Conservation (phyloP, 495 filamentous ascomycete genomes). For the Immersiella caudata region DNA sequence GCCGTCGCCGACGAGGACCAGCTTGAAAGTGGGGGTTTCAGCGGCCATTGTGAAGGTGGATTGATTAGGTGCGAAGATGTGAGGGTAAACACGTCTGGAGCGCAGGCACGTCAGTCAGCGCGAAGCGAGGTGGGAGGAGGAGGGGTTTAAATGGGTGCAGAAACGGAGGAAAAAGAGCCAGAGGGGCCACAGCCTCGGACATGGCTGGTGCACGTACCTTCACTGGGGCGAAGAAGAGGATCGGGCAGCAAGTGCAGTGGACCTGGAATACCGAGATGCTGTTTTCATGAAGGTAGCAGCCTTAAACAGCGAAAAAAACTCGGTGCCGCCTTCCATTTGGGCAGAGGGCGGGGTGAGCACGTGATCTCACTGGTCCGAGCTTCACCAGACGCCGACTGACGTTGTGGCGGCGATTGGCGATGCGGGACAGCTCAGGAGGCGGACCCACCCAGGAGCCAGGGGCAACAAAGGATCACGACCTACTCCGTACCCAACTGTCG, state of each 20-base stretch:
- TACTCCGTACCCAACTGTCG: not conserved
- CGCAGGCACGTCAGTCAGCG: conserved; percentile 29
- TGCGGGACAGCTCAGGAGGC: conserved; percentile 2
- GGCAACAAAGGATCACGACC: not conserved
- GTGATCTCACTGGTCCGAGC: conserved; percentile 36
- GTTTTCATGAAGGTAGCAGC: conserved; percentile 40
- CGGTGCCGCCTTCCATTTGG: conserved; percentile 27
- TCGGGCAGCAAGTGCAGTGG: conserved; percentile 38
- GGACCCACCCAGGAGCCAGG: not conserved
- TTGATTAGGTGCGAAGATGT: conserved; percentile 28
- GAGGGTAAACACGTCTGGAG: conserved; percentile 38
- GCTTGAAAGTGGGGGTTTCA: conserved; percentile 85
- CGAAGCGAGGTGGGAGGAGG: conserved; percentile 20
- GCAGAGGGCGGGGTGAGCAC: conserved; percentile 40
- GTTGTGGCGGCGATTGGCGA: conserved; percentile 9
- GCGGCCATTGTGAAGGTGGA: conserved; percentile 59
- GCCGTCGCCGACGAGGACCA: conserved; percentile 99
- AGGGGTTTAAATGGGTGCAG: conserved; percentile 24
- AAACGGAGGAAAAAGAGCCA: not conserved
- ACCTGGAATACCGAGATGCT: conserved; percentile 33
- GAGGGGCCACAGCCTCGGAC: not conserved
- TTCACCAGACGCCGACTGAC: not conserved
- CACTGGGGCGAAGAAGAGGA: conserved; percentile 25
- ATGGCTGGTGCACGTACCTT: conserved; percentile 29
- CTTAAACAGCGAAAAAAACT: conserved; percentile 39